Evolutionary conservation across 2,329 filamentous ascomycete genomes (phyloP), one percentile per base, ranked within the genome.

Genomic region (Podosphaera leucotricha): DNA sequence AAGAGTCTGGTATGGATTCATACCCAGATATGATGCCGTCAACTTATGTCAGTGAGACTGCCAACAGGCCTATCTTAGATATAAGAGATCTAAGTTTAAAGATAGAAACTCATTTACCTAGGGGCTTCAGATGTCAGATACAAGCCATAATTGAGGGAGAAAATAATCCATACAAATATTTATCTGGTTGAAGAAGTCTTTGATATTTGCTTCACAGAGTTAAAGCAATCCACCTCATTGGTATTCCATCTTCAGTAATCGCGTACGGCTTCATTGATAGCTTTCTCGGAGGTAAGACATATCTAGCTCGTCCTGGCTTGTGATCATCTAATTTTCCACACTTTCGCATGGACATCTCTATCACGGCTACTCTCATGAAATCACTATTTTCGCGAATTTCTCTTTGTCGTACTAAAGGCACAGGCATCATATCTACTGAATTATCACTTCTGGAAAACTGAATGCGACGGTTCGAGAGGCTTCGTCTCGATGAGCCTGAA

Each of bases 281-380:
- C 55, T 72, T 72, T 49, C 75, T 65, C n/a, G 75, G 72, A 8
- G 76, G 75, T n/a, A 80, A 63, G 6, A 74, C 69, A 67, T 75
- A 77, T 40, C 72, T 68, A n/a, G 75, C 75, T 41, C 75, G 68
- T 22, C 75, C 75, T n/a, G 75, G 72, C 45, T 68, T 68, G 49
- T 73, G 68, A 52, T 75, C 71, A 51, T 77, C 73, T 43, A 80
- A 63, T 57, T 80, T 80, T 51, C 75, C 75, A 38, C 64, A 64
- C 53, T 69, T 71, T 45, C 75, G 70, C 75, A 80, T 80, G 11
- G 75, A 70, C 70, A 80, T 78, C 55, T 80, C 75, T 67, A 80
- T 72, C 43, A 80, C 75, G 30, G 75, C 75, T 44, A 80, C 71
- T 51, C 75, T 70, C 54, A 80, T 78, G 54, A 80, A 80, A 53